Evolutionary conservation across 352 stramenopile genomes (phyloP), one percentile per base, ranked within the genome.

Genomic region (Globisporangium cylindrosporum): DNA sequence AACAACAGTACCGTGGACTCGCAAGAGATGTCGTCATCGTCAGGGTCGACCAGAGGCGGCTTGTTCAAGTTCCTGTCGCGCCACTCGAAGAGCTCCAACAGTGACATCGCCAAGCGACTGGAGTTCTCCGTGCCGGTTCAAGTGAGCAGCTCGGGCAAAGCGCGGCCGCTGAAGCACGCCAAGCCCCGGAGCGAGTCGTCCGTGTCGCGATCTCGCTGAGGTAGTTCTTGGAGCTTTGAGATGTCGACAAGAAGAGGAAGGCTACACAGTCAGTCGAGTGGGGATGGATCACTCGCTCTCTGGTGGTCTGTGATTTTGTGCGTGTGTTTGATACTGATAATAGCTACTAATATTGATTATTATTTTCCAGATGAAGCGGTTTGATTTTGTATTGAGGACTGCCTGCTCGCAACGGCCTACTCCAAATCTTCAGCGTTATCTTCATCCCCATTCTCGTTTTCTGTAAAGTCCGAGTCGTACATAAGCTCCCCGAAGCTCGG

Each of bases 41-140:
- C 56, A 34, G 27, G 20, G 27, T 59, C 59, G 36, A 57, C 25
- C 32, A 58, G 63, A n/a, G 51, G 66, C 29, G 65, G 75, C 0
- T 51, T 85, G 29, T 71, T 80, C 63, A 84, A 80, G 60, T 71
- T 86, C 24, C 65, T 88, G 18, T 59, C 66, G 25, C 73, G 59
- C 29, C 74, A 62, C 65, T 86, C 46, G 41, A 66, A 18, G 59
- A 62, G 3, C 38, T 6, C 73, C 72, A 29, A 38, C 10, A 18
- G 67, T 70, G 69, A 68, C 38, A 72, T 57, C n/a, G 71, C 62
- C 54, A 83, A 79, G 48, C 61, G 78, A 48, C 66, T 90, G n/a
- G 82, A 90, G 65, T 90, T 88, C 65, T 71, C 81, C 9, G 74
- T 80, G 22, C 82, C 82, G 0, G 73, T 90, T 20, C 77, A 87